Percentiles rank a stretch among this genome's conserved stretches.
These are phyloP conservation scores for Lunularia cruciata DNA, from an alignment of 225 moss, liverwort and hornwort genomes.

Conservation along the genomic window DNA sequence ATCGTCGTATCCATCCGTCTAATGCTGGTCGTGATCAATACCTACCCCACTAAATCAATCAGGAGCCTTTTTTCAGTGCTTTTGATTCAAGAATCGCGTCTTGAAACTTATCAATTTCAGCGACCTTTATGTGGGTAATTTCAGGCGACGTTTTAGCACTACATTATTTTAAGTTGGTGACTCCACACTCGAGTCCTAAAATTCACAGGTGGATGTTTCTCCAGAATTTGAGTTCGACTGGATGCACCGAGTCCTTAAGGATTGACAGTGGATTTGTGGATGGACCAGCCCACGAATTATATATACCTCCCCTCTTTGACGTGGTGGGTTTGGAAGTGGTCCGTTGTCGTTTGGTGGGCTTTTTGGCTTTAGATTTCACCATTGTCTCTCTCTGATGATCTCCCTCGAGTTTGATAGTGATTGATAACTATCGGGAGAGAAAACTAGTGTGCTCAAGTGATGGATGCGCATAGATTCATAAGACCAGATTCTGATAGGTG, in stretches of 20 bases:
- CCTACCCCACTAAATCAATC: neutral
- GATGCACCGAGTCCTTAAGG: neutral
- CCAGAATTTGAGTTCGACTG: neutral
- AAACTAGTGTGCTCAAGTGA: constrained; percentile 6
- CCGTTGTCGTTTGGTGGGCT: constrained; percentile 18
- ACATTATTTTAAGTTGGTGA: neutral
- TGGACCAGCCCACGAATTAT: neutral
- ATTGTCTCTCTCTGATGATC: no score
- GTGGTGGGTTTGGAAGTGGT: constrained; percentile 9
- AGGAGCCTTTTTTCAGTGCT: neutral
- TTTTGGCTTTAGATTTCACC: constrained; percentile 2
- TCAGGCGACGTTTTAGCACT: neutral
- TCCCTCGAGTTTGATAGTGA: no score
- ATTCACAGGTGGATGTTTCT: neutral
- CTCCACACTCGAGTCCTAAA: neutral
- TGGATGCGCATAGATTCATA: neutral
- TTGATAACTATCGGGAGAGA: no score
- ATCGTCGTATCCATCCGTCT: neutral
- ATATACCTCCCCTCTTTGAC: constrained; percentile 20
- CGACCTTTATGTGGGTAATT: no score
- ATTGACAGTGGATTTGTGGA: neutral
- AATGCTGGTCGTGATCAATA: neutral
- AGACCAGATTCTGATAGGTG: neutral
- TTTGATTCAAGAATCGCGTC: neutral
- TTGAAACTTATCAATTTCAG: neutral